phyloP scores from a whole-genome alignment of 768 basidiomycete species.

The Leucosporidium scottii region DNA sequence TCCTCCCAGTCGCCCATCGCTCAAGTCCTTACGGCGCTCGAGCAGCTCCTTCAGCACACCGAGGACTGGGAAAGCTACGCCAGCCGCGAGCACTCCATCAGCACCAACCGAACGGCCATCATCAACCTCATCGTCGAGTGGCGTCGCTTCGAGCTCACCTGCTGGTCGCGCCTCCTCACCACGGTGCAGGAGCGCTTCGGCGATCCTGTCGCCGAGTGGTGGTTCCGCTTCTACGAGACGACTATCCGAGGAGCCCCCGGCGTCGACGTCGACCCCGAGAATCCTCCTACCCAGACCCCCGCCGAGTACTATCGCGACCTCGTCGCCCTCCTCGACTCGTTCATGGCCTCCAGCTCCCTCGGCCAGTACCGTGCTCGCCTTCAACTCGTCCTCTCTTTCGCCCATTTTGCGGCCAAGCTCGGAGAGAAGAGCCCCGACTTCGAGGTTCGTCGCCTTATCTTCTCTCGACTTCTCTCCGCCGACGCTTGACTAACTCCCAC shows the following conservation, averaged over 20 bases:
- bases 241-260: conserved; percentile 40
- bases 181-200: conserved; percentile 52
- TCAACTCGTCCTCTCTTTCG: conserved; percentile 61
- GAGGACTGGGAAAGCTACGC: conserved; percentile 97
- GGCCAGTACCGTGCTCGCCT: conserved; percentile 74
- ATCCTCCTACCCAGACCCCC: conserved; percentile 26
- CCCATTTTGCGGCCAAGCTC: conserved; percentile 22
- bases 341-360: conserved; percentile 63
- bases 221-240: conserved; percentile 83
- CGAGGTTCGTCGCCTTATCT: neutral
- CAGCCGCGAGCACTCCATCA: conserved; percentile 80
- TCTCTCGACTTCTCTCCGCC: neutral
- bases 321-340: conserved; percentile 71
- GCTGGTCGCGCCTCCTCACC: conserved; percentile 74
- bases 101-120: conserved; percentile 57
- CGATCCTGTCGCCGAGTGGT: conserved; percentile 61
- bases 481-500: neutral
- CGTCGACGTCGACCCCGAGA: conserved; percentile 40
- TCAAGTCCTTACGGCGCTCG: conserved; percentile 69
- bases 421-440: conserved; percentile 1
- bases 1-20: conserved; percentile 67
- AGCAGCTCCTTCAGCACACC: conserved; percentile 74
- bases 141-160: conserved; percentile 79
- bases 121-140: conserved; percentile 73
- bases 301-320: conserved; percentile 50